A percentile compares a stretch with the other conserved stretches of the same genome.
phyloP scores from a whole-genome alignment of 495 filamentous ascomycete species.

The Penicillium ochrochloron region DNA sequence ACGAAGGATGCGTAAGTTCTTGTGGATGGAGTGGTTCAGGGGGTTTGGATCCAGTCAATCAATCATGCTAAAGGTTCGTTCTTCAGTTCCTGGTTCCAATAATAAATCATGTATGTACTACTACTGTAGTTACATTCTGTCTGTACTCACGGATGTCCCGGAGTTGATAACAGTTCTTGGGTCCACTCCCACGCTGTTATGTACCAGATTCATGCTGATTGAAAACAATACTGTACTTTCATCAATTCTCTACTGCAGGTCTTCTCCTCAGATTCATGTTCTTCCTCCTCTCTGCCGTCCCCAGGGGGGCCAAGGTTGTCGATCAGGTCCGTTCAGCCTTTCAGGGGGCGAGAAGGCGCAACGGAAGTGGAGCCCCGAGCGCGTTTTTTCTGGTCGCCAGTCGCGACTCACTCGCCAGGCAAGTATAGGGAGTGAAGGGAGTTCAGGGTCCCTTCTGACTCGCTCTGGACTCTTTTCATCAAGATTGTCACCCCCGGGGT shows the following conservation, averaged over 20 bases:
- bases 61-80: not conserved
- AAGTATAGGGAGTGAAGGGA: too few relatives aligned
- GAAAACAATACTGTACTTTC: too few relatives aligned
- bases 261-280: not conserved
- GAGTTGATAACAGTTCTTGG: not conserved
- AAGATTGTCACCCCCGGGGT: not conserved
- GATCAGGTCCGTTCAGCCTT: not conserved
- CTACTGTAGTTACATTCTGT: too few relatives aligned
- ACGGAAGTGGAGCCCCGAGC: slow-evolving; percentile 8
- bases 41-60: not conserved
- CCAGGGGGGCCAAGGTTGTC: not conserved
- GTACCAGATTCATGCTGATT: not conserved
- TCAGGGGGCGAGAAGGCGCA: slow-evolving; percentile 9
- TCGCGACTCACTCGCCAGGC: not conserved
- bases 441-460: slow-evolving; percentile 7
- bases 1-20: slow-evolving; percentile 29
- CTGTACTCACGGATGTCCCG: not conserved
- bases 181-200: not conserved
- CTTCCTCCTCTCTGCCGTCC: slow-evolving; percentile 2
- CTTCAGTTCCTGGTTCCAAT: too few relatives aligned
- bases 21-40: slow-evolving; percentile 21
- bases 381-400: not conserved
- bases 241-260: not conserved
- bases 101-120: too few relatives aligned
- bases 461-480: not conserved